Evolutionary conservation across 371 early-diverging fungal species (phyloP).

Genomic region (Phascolomyces articulosus): DNA sequence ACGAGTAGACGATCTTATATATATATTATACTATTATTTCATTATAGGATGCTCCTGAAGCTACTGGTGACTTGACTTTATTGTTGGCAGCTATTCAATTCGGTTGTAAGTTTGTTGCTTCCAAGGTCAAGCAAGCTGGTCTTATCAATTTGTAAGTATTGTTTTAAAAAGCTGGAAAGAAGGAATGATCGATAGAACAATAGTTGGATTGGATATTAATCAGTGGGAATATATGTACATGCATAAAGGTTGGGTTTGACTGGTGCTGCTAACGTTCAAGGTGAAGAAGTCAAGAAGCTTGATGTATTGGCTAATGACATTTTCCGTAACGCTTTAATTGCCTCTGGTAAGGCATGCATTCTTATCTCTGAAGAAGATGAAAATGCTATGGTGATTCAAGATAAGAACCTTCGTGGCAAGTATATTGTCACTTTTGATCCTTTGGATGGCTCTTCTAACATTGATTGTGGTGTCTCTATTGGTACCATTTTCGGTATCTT

Average conservation of each 20-base stretch:
- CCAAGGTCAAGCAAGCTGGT: conserved; percentile 95
- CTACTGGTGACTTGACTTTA: conserved; percentile 94
- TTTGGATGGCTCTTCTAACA: conserved; percentile 96
- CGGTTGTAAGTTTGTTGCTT: conserved; percentile 97
- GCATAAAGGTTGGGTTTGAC: conserved; percentile 82
- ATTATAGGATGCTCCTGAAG: conserved; percentile 67
- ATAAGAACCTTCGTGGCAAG: conserved; percentile 75
- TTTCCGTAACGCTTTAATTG: conserved; percentile 92
- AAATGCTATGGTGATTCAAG: conserved; percentile 86
- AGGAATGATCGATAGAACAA: too few relatives aligned
- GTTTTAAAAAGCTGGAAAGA: background rate
- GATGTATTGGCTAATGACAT: conserved; percentile 97
- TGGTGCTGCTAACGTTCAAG: conserved; percentile 87
- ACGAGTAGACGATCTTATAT: too few relatives aligned
- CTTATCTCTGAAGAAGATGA: conserved; percentile 97
- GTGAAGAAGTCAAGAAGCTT: conserved; percentile 96
- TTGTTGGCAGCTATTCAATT: conserved; percentile 90
- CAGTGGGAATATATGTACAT: background rate
- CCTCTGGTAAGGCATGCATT: conserved; percentile 90
- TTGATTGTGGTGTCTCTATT: conserved; percentile 97
- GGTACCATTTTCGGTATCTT: conserved; percentile 99
- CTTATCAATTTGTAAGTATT: conserved; percentile 87
- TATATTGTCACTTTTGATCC: conserved; percentile 98
- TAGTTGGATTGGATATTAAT: too few relatives aligned
- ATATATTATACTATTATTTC: too few relatives aligned